A percentile compares a stretch with the other conserved stretches of the same genome.
phyloP scores from a whole-genome alignment of 306 rosid genomes.

The Vigna hirtella region DNA sequence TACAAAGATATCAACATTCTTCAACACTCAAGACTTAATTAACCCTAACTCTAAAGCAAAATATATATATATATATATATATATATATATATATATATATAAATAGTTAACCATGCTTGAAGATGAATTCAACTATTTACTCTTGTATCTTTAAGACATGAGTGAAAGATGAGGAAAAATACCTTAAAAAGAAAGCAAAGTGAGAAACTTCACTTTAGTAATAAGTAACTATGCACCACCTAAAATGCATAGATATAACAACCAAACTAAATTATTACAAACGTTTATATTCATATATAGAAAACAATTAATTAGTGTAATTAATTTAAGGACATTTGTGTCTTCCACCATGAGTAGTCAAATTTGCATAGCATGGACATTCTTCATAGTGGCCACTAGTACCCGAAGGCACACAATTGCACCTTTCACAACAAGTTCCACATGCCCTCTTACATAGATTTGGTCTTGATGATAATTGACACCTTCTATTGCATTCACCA shows the following conservation, averaged over 20 bases:
- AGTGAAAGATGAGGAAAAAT: background rate
- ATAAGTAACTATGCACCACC: background rate
- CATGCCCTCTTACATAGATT: constrained; percentile 64
- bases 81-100: no score
- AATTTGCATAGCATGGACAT: constrained; percentile 70
- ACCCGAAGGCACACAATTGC: constrained; percentile 78
- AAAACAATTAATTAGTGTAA: no score
- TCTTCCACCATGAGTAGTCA: constrained; percentile 69
- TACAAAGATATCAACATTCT: background rate
- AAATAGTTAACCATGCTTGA: background rate
- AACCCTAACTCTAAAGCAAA: background rate
- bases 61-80: no score
- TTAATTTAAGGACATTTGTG: constrained; percentile 70
- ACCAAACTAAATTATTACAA: background rate
- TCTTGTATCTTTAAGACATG: background rate
- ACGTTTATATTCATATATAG: background rate
- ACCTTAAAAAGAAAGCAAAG: background rate
- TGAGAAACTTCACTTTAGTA: background rate
- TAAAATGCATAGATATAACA: background rate
- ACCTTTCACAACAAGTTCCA: constrained; percentile 68
- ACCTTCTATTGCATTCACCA: constrained; percentile 60
- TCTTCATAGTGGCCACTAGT: constrained; percentile 62
- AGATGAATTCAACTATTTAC: background rate
- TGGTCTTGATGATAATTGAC: constrained; percentile 63
- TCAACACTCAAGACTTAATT: background rate